phyloP scores from a whole-genome alignment of 148 eudicot species.

The Camellia lanceoleosa region DNA sequence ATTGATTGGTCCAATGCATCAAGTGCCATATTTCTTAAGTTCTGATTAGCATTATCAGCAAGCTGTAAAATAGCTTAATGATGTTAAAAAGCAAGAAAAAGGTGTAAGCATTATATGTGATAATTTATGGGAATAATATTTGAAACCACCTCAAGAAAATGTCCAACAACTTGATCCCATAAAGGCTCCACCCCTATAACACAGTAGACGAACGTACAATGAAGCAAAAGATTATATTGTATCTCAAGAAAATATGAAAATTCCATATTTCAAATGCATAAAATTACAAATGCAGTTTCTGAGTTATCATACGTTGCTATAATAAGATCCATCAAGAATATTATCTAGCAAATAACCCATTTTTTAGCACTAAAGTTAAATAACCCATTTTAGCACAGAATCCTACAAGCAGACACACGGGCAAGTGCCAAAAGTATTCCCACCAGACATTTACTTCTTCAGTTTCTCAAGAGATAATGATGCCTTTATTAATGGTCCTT shows the following conservation, averaged over 20 bases:
- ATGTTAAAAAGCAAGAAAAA: slow-evolving; percentile 12
- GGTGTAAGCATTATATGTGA: neutral
- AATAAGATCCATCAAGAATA: neutral
- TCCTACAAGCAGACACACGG: neutral
- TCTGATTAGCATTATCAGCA: slow-evolving; percentile 69
- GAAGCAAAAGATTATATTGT: neutral
- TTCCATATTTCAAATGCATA: neutral
- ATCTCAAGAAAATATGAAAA: slow-evolving; percentile 2
- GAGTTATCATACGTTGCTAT: neutral
- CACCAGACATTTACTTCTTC: neutral
- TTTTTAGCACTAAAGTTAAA: too few relatives aligned
- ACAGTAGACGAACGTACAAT: slow-evolving; percentile 13
- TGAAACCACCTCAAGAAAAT: slow-evolving; percentile 79
- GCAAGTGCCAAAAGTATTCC: neutral
- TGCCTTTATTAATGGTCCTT: neutral
- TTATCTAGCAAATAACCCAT: neutral
- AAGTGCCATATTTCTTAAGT: slow-evolving; percentile 71
- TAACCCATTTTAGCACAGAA: neutral
- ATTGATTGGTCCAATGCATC: slow-evolving; percentile 91
- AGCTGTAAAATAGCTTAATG: slow-evolving; percentile 53
- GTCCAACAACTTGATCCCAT: slow-evolving; percentile 82
- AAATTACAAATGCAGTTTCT: neutral
- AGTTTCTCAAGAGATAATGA: slow-evolving; percentile 5
- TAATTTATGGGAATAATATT: neutral
- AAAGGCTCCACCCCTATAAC: slow-evolving; percentile 87